Percentiles rank a stretch among this genome's conserved stretches.
Evolutionary conservation across 306 rosid genomes (phyloP).

Genomic region (Geum urbanum): DNA sequence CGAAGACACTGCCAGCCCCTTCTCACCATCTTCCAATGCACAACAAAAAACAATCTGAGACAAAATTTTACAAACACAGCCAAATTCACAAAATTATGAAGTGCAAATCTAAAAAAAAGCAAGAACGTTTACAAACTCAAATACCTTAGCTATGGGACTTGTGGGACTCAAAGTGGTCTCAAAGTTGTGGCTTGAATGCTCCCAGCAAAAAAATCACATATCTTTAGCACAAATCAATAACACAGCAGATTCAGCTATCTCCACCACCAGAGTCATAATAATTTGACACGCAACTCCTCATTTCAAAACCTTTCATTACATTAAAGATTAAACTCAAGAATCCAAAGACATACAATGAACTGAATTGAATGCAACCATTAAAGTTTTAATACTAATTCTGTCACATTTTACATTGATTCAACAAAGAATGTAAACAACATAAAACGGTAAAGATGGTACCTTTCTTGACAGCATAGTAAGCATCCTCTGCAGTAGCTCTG

Average conservation of each 20-base stretch:
- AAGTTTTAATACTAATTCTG: neutral
- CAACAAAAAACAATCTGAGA: conserved; percentile 21
- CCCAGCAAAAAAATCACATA: conserved; percentile 46
- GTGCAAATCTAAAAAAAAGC: neutral
- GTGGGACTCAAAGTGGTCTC: conserved; percentile 58
- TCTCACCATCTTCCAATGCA: conserved; percentile 60
- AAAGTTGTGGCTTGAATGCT: conserved; percentile 41
- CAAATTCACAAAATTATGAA: conserved; percentile 13
- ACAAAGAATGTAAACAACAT: neutral
- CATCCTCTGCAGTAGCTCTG: conserved; percentile 66
- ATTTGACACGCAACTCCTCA: neutral
- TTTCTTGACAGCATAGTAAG: conserved; percentile 43
- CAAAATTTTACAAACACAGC: conserved; percentile 18
- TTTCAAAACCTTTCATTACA: neutral
- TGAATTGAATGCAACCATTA: neutral
- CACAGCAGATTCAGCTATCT: neutral
- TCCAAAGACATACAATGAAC: no score
- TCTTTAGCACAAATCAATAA: neutral
- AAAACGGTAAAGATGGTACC: conserved; percentile 25
- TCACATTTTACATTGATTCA: neutral
- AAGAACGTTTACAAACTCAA: neutral
- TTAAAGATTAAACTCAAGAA: neutral
- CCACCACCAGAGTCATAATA: neutral
- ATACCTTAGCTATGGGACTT: conserved; percentile 45
- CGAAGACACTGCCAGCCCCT: conserved; percentile 45